A percentile compares a stretch with the other conserved stretches of the same genome.
These are phyloP conservation scores for Colletotrichum filicis DNA, from an alignment of 2,329 filamentous ascomycete species.

Conservation along the genomic window DNA sequence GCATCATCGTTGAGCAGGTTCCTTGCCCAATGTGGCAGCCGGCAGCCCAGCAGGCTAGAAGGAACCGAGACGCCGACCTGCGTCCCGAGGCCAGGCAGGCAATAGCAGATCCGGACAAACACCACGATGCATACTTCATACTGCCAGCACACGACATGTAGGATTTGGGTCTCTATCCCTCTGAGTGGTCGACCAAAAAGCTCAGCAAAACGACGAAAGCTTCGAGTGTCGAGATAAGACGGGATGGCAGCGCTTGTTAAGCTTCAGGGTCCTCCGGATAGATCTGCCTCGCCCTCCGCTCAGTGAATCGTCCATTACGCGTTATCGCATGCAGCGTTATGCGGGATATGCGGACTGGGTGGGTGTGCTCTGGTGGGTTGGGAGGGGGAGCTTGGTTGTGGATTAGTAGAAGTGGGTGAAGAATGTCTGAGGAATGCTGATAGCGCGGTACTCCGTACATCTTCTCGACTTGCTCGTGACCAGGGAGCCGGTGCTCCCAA, in stretches of 20 bases:
- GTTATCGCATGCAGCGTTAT: constrained; percentile 36
- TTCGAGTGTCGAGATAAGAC: constrained; percentile 34
- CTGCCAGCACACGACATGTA: constrained; percentile 4
- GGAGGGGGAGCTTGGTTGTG: constrained; percentile 21
- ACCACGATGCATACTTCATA: not conserved
- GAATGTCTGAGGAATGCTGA: constrained; percentile 21
- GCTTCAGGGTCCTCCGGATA: constrained; percentile 34
- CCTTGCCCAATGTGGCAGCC: constrained; percentile 10
- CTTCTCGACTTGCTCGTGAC: not conserved
- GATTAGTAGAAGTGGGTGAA: constrained; percentile 21
- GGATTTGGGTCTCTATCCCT: not conserved
- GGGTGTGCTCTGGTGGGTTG: constrained; percentile 24
- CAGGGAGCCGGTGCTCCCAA: not conserved
- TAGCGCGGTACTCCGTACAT: constrained; percentile 33
- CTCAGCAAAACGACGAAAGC: constrained; percentile 23
- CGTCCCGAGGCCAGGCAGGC: constrained; percentile 3
- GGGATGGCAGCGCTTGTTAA: constrained; percentile 34
- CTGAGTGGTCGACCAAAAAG: constrained; percentile 2
- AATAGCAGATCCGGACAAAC: not conserved
- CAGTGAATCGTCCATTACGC: constrained; percentile 26
- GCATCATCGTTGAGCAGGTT: constrained; percentile 26
- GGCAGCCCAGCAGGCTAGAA: constrained; percentile 1
- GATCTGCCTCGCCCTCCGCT: constrained; percentile 31
- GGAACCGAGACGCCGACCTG: constrained; percentile 5
- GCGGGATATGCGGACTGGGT: constrained; percentile 32